Conservation (phyloP, 2,329 filamentous ascomycete species). For the Lasiodiplodia citricola region DNA sequence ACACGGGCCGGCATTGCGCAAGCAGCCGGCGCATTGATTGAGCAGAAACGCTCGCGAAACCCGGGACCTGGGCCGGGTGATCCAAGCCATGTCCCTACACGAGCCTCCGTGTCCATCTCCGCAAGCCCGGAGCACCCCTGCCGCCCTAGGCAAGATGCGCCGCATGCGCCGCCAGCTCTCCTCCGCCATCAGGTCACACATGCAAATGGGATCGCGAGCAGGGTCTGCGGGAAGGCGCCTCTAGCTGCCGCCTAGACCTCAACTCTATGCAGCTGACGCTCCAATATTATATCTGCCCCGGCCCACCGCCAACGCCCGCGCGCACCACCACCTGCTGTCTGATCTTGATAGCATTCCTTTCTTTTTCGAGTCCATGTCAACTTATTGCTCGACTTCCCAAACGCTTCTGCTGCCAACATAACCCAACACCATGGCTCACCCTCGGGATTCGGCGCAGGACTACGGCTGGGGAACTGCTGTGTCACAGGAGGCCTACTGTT, state of each 20-base stretch:
- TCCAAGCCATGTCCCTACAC: neutral
- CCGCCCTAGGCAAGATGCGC: neutral
- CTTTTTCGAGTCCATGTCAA: neutral
- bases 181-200: neutral
- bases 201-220: slow-evolving; percentile 3
- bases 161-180: neutral
- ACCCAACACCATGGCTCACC: slow-evolving; percentile 6
- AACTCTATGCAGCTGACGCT: neutral
- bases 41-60: neutral
- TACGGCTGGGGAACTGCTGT: slow-evolving; percentile 13
- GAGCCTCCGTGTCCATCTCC: neutral
- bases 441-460: slow-evolving; percentile 6
- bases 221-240: neutral
- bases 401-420: neutral
- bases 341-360: neutral
- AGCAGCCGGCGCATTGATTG: slow-evolving; percentile 7
- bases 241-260: slow-evolving; percentile 1
- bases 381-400: neutral
- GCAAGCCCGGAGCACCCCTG: neutral
- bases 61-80: neutral
- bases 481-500: slow-evolving; percentile 18
- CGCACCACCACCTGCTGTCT: neutral
- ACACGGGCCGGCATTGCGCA: slow-evolving; percentile 1
- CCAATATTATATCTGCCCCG: slow-evolving; percentile 19
- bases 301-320: slow-evolving; percentile 13